Conservation (phyloP, 495 filamentous ascomycete genomes). For the Aspergillus kassunensis region DNA sequence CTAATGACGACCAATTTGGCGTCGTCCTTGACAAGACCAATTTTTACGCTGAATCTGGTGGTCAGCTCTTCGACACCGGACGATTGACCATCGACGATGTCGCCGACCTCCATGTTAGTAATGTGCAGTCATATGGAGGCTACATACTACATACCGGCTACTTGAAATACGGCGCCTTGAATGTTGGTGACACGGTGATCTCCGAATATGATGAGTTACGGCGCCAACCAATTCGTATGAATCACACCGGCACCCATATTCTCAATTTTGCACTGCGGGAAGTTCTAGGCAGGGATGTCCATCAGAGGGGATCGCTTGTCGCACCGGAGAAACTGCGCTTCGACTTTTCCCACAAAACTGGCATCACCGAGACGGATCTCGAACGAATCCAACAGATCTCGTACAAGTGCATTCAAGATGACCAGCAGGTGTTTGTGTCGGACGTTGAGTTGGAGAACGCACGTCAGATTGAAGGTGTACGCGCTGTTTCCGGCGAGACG, state of each 20-base stretch:
- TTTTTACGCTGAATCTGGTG: conserved; percentile 97
- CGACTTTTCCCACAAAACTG: conserved; percentile 89
- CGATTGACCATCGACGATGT: conserved; percentile 84
- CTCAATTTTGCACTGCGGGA: conserved; percentile 90
- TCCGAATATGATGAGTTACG: conserved; percentile 93
- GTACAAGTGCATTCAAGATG: conserved; percentile 83
- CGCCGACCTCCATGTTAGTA: conserved; percentile 84
- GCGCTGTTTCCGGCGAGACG: conserved; percentile 95
- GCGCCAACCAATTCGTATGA: conserved; percentile 88
- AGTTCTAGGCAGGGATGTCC: conserved; percentile 81
- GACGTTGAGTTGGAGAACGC: conserved; percentile 82
- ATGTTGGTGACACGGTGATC: conserved; percentile 76
- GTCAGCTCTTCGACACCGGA: conserved; percentile 91
- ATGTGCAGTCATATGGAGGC: conserved; percentile 89
- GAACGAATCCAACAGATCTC: conserved; percentile 80
- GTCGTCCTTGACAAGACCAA: conserved; percentile 87
- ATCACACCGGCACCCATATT: conserved; percentile 96
- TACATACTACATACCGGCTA: conserved; percentile 93
- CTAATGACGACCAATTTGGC: conserved; percentile 84
- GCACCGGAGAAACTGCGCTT: conserved; percentile 93
- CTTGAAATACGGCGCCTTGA: conserved; percentile 81
- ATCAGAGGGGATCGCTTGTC: conserved; percentile 94
- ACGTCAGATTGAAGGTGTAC: conserved; percentile 80
- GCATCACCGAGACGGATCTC: conserved; percentile 70
- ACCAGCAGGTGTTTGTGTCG: conserved; percentile 79